Base-by-base conservation (phyloP, 2,329 filamentous ascomycete species). In the Colletotrichum cereale region DNA sequence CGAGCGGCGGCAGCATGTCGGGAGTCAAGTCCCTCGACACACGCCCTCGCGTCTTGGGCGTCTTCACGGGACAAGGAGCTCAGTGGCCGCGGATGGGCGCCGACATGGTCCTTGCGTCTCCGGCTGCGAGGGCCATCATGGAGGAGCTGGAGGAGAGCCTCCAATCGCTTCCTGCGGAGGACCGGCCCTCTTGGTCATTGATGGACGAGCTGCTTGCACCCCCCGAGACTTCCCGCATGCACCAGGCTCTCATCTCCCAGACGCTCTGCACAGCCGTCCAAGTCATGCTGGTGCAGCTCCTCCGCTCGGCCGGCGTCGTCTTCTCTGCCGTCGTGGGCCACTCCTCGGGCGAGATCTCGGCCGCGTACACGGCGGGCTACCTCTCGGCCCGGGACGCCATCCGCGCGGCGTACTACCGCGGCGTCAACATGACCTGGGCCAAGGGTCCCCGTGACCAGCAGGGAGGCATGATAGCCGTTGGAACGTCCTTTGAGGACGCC, bases 271-370 rank as follows among this genome's bases (percentile, higher is more conserved):
- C 44, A 8, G 44, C 44, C 44, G 44, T 48, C 44, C 67, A 76
- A 58, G 50, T 42, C 38, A 78, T 75, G 16, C 65, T 80, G 1
- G 75, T 79, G 7, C 75, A 79, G 2, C 62, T 77, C 2, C 71
- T 80, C 1, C 36, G 53, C 18, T 36, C 53, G 12, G 31, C 29
- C 2, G 80, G 80, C 2, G 66, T 86, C 31, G 57, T 66, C 0
- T 79, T 83, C 6, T 42, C 71, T 2, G 79, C 78, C 1, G 82
- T 84, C 0, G 80, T 86, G 2, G 85, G 86, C 4, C 86, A 87
- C 74, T 86, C 84, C 0, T 84, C 82, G 0, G 86, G 86, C 1
- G 86, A 88, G 73, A 86, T 87, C 18, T 84, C 77, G 0, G 85
- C 85, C 0, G 86, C 84, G 0, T 88, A 87, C 73, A 84, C 86